Base-by-base conservation (phyloP, 345 rosid species). In the Salix brachista region DNA sequence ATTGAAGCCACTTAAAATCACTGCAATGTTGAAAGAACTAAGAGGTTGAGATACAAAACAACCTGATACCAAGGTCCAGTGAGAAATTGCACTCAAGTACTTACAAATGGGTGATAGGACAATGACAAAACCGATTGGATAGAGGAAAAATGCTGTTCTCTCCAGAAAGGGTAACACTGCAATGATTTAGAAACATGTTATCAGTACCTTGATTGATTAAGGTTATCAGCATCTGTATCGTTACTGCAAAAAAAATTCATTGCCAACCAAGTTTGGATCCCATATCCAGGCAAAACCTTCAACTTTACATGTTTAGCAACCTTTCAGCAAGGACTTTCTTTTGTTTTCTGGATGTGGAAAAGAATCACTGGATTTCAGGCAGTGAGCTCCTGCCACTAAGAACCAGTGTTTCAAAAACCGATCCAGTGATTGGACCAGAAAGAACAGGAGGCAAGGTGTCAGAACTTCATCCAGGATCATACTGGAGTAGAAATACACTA, bases 151-250 rank as follows among this genome's bases (percentile, higher is more conserved):
- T 1, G 98, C 90, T 60, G 99, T 94, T 81, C 95, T 90, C 88
- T 96, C 99, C 88, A 96, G 79, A 87, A 96, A 96, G 48, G 99
- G 99, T 46, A 96, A 89, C 67, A 94, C 99, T 94, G 92, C 84
- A 84, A 48, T 56, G 37, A 5, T 64, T 21, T 23, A 4, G 30
- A 28, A 69, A 68, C 36, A 61, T 25, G 18, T 67, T 23, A 78
- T 34, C 50, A 76, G 67, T 16, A 71, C 23, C 78, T 42, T 10
- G 26, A 62, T 65, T 75, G n/a, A 61, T 58, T 6, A 68, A 25
- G 13, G 70, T 25, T 48, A 67, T 39, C 25, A 66, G 34, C 50
- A 48, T 68, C 78, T 54, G 54, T 70, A 37, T 41, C 68, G 16
- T 70, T 23, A 23, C 28, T 0, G 28, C 26, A 18, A 23, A 74